Evolutionary conservation across 352 stramenopile species (phyloP).

Genomic region (Pythium pyrilobum): DNA sequence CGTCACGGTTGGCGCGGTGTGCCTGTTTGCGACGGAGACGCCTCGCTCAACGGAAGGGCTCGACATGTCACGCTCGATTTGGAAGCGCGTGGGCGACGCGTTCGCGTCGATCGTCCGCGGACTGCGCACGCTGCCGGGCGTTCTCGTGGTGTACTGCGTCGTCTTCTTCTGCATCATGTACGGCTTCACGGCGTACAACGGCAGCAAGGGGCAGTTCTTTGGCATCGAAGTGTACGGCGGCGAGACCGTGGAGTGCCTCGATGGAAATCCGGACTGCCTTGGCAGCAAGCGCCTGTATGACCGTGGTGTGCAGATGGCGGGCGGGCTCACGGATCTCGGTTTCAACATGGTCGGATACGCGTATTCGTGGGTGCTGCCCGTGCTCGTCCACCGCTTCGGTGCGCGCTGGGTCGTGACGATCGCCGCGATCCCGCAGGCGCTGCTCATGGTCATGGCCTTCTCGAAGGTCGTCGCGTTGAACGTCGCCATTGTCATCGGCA

Average conservation of each 20-base stretch:
- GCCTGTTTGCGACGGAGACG: slow-evolving; percentile 48
- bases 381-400: slow-evolving; percentile 30
- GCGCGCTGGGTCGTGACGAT: slow-evolving; percentile 24
- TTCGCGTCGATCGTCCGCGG: slow-evolving; percentile 34
- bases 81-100: slow-evolving; percentile 10
- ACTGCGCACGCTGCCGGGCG: slow-evolving; percentile 23
- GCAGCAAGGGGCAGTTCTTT: slow-evolving; percentile 50
- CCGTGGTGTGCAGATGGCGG: slow-evolving; percentile 36
- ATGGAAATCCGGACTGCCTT: too few species aligned
- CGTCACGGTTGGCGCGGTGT: slow-evolving; percentile 43
- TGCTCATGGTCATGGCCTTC: slow-evolving; percentile 44
- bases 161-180: slow-evolving; percentile 42
- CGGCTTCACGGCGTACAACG: slow-evolving; percentile 47
- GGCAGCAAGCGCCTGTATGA: slow-evolving; percentile 30
- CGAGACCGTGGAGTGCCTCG: slow-evolving; percentile 7
- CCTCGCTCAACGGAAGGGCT: slow-evolving; percentile 20
- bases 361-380: slow-evolving; percentile 31
- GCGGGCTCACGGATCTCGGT: slow-evolving; percentile 22
- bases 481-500: slow-evolving; percentile 33
- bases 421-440: slow-evolving; percentile 29
- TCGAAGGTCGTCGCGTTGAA: slow-evolving; percentile 24
- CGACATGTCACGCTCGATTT: slow-evolving; percentile 4
- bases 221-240: slow-evolving; percentile 31
- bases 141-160: slow-evolving; percentile 28
- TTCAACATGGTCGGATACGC: slow-evolving; percentile 32